phyloP scores from a whole-genome alignment of 2,329 filamentous ascomycete genomes.

The Coniosporium tulheliwenetii region DNA sequence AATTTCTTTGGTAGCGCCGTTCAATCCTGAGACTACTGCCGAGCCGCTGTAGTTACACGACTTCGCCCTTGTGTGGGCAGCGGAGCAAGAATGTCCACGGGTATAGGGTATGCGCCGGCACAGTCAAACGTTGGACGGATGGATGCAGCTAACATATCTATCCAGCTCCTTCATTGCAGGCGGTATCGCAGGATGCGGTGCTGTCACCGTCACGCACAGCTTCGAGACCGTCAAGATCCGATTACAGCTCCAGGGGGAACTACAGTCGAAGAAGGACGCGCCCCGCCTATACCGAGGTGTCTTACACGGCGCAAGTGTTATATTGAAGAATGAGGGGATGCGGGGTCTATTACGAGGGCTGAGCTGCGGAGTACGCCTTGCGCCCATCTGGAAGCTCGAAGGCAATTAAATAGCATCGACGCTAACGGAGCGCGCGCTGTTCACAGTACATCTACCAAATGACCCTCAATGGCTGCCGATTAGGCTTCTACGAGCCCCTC shows the following conservation, averaged over 20 bases:
- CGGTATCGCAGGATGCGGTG: slow-evolving; percentile 91
- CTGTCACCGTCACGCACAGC: slow-evolving; percentile 91
- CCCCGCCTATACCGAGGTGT: slow-evolving; percentile 83
- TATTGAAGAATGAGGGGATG: slow-evolving; percentile 78
- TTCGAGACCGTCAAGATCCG: slow-evolving; percentile 99
- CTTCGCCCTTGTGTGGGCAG: too few relatives aligned
- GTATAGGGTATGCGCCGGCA: too few relatives aligned
- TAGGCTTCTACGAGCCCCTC: slow-evolving; percentile 96
- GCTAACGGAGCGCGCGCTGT: background rate
- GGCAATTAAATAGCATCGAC: background rate
- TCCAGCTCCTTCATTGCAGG: slow-evolving; percentile 78
- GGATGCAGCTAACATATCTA: slow-evolving; percentile 1
- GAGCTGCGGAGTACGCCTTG: slow-evolving; percentile 51
- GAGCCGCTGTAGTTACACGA: too few relatives aligned
- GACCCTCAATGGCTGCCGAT: slow-evolving; percentile 84
- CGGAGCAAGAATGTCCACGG: too few relatives aligned
- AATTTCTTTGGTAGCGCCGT: too few relatives aligned
- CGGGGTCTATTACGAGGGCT: slow-evolving; percentile 77
- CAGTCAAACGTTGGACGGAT: too few relatives aligned
- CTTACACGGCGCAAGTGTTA: slow-evolving; percentile 78
- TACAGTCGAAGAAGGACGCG: slow-evolving; percentile 73
- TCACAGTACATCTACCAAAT: slow-evolving; percentile 84
- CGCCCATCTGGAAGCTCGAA: background rate
- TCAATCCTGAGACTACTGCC: too few relatives aligned
- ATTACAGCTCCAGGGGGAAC: slow-evolving; percentile 94